phyloP scores from a whole-genome alignment of 441 rosid genomes.

The Adansonia rubrostipa region DNA sequence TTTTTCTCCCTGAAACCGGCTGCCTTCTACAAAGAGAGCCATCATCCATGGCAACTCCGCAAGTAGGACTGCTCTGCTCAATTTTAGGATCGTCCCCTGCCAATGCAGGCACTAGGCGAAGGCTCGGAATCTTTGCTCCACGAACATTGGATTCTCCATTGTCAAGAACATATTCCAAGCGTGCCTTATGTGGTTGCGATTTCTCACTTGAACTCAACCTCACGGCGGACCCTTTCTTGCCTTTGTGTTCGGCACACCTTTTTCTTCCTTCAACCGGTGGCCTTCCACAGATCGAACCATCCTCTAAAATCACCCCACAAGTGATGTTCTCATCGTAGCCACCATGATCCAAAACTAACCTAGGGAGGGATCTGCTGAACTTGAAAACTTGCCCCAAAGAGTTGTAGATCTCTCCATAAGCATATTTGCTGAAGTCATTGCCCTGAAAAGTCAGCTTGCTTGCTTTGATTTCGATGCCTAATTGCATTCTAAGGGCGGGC shows the following conservation, averaged over 20 bases:
- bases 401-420: conserved; percentile 38
- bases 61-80: conserved; percentile 37
- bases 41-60: conserved; percentile 60
- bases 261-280: conserved; percentile 25
- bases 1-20: conserved; percentile 57
- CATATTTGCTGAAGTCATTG: conserved; percentile 25
- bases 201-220: not conserved
- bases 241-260: conserved; percentile 29
- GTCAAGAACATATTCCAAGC: not conserved
- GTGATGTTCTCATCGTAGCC: not conserved
- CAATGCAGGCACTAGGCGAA: not conserved
- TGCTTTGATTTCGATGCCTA: conserved; percentile 50
- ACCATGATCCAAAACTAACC: conserved; percentile 42
- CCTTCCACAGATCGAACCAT: conserved; percentile 23
- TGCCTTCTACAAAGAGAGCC: conserved; percentile 51
- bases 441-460: conserved; percentile 34
- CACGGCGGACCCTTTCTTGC: conserved; percentile 12
- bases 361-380: conserved; percentile 58
- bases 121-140: not conserved
- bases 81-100: not conserved
- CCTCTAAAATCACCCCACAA: conserved; percentile 25
- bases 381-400: conserved; percentile 44
- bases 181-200: not conserved
- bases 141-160: not conserved
- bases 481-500: conserved; percentile 45